Conservation (phyloP, 331 rosid genomes). For the Acacia concinna region DNA sequence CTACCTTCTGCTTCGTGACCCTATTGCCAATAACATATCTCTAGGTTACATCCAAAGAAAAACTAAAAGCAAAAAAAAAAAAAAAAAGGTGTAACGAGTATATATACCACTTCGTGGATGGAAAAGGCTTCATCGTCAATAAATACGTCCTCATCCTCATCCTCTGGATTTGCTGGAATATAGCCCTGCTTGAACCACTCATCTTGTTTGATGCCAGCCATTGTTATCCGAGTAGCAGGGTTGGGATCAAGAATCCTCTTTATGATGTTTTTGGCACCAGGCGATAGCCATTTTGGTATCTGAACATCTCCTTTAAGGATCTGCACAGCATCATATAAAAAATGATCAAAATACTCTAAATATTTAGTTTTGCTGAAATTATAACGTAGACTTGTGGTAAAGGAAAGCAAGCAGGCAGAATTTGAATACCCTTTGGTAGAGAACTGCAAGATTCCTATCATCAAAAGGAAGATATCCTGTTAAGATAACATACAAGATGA, state of each 20-base stretch:
- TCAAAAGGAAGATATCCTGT: constrained; percentile 88
- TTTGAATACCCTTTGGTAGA: constrained; percentile 73
- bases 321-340: constrained; percentile 41
- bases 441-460: constrained; percentile 88
- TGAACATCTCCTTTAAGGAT: constrained; percentile 72
- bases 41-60: constrained; percentile 13
- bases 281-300: constrained; percentile 81
- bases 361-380: background rate
- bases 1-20: constrained; percentile 45
- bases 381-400: background rate
- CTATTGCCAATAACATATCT: constrained; percentile 39
- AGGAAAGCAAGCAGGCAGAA: constrained; percentile 17
- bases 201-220: constrained; percentile 70
- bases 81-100: background rate
- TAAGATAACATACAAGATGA: constrained; percentile 72
- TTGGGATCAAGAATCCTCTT: constrained; percentile 83
- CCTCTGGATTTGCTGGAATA: constrained; percentile 57
- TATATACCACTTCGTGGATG: constrained; percentile 53
- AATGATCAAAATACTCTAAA: background rate
- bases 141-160: constrained; percentile 66
- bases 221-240: constrained; percentile 68
- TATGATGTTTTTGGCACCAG: constrained; percentile 69
- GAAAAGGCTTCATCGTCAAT: constrained; percentile 54
- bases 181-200: constrained; percentile 83
- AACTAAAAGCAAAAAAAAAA: background rate